Percentiles rank a stretch among this genome's conserved stretches.
Evolutionary conservation across 106 monocot species (phyloP).

Genomic region (Allium cepa): DNA sequence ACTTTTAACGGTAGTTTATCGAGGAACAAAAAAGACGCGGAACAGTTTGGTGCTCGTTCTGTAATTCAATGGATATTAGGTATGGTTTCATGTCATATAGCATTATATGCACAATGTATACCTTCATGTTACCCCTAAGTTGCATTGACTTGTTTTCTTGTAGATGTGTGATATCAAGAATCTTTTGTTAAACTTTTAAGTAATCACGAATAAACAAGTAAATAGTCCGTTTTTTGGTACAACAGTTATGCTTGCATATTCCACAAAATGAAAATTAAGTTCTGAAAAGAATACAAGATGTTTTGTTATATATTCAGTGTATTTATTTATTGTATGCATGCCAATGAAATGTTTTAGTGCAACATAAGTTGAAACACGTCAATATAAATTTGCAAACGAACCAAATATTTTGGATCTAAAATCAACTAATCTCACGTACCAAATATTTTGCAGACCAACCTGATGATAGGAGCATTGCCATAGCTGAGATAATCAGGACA

Average conservation of each 20-base stretch:
- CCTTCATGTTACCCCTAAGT: too few relatives aligned
- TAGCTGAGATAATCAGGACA: conserved; percentile 39
- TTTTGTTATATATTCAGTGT: neutral
- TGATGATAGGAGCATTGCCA: conserved; percentile 3
- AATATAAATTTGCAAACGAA: too few relatives aligned
- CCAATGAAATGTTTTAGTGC: neutral
- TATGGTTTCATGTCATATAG: conserved; percentile 3
- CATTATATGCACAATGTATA: neutral
- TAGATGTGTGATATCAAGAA: neutral
- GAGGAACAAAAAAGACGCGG: conserved; percentile 61
- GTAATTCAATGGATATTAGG: conserved; percentile 58
- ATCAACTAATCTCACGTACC: neutral
- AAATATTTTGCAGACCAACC: conserved; percentile 29
- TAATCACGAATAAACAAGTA: neutral
- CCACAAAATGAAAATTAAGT: neutral
- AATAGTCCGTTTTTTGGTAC: neutral
- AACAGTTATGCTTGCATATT: neutral
- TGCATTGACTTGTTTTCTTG: neutral
- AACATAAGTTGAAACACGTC: neutral
- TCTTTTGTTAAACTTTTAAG: neutral
- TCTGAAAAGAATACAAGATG: conserved; percentile 7
- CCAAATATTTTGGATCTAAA: too few relatives aligned
- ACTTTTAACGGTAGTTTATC: conserved; percentile 27
- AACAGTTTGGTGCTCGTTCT: conserved; percentile 49
- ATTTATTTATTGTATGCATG: neutral